Percentiles rank a stretch among this genome's conserved stretches.
phyloP scores from a whole-genome alignment of 768 basidiomycete species.

The Cystobasidium tubakii region DNA sequence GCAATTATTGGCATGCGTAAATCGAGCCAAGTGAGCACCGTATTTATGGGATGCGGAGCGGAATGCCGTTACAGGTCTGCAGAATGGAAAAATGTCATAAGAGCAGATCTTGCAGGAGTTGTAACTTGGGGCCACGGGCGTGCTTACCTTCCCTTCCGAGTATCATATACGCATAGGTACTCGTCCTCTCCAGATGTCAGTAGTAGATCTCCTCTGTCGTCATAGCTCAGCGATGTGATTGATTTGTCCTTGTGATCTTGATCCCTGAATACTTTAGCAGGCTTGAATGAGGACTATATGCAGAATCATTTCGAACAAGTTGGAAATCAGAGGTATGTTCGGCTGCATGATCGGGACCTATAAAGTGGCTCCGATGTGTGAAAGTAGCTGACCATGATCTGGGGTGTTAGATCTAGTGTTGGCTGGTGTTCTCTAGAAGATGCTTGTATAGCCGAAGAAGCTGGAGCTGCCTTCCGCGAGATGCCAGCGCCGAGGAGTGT shows the following conservation, averaged over 20 bases:
- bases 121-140: not conserved
- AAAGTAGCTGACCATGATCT: slow-evolving; percentile 30
- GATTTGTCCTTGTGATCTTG: slow-evolving; percentile 63
- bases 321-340: no score
- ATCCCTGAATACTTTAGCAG: slow-evolving; percentile 78
- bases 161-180: slow-evolving; percentile 79
- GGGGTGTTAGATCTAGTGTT: slow-evolving; percentile 27
- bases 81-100: not conserved
- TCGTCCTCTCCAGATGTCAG: slow-evolving; percentile 89
- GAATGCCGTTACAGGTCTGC: not conserved
- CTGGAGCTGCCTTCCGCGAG: not conserved
- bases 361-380: not conserved
- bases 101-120: no score
- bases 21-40: slow-evolving; percentile 86
- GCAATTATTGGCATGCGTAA: slow-evolving; percentile 81
- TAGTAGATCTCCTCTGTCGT: slow-evolving; percentile 78
- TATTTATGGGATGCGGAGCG: slow-evolving; percentile 91
- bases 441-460: not conserved
- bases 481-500: not conserved
- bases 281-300: slow-evolving; percentile 60
- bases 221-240: slow-evolving; percentile 80
- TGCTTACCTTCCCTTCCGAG: slow-evolving; percentile 88
- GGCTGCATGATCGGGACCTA: no score
- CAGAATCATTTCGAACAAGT: no score
- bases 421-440: not conserved